Evolutionary conservation across 495 filamentous ascomycete species (phyloP).

Genomic region (Emericellopsis terricola): DNA sequence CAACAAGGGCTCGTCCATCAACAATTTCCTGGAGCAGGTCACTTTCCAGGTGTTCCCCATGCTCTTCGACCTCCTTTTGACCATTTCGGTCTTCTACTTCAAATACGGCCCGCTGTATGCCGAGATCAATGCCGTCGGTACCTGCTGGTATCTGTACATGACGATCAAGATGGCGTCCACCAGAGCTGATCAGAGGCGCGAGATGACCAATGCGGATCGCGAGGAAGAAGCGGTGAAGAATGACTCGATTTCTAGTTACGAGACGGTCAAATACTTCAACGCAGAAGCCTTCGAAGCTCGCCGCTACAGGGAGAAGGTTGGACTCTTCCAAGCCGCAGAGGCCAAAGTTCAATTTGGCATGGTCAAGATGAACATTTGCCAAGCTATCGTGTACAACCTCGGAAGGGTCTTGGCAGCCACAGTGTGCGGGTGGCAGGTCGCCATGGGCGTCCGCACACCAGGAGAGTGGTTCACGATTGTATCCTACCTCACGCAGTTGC

Average conservation of each 20-base stretch:
- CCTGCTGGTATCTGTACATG: conserved; percentile 90
- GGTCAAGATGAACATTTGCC: conserved; percentile 83
- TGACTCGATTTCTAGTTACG: conserved; percentile 93
- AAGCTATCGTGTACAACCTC: conserved; percentile 85
- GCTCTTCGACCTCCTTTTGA: conserved; percentile 76
- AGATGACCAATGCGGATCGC: conserved; percentile 86
- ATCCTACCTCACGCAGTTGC: conserved; percentile 82
- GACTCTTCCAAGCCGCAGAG: conserved; percentile 69
- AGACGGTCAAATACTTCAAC: conserved; percentile 99
- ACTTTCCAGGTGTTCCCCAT: conserved; percentile 93
- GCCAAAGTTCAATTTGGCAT: conserved; percentile 76
- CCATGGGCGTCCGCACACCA: conserved; percentile 46
- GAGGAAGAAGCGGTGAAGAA: conserved; percentile 97
- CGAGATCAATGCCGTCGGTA: conserved; percentile 76
- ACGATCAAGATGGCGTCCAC: conserved; percentile 92
- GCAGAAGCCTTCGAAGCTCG: conserved; percentile 86
- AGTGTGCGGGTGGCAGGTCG: conserved; percentile 77
- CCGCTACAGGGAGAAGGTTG: conserved; percentile 63
- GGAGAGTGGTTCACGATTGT: conserved; percentile 68
- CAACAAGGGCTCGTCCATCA: conserved; percentile 91
- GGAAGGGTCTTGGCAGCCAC: conserved; percentile 73
- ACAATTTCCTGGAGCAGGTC: conserved; percentile 87
- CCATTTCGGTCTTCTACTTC: conserved; percentile 70
- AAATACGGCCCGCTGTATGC: conserved; percentile 78
- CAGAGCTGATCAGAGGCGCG: conserved; percentile 70